These are phyloP conservation scores for Oryza coarctata DNA, from an alignment of 176 grass and related monocot species.

Conservation along the genomic window DNA sequence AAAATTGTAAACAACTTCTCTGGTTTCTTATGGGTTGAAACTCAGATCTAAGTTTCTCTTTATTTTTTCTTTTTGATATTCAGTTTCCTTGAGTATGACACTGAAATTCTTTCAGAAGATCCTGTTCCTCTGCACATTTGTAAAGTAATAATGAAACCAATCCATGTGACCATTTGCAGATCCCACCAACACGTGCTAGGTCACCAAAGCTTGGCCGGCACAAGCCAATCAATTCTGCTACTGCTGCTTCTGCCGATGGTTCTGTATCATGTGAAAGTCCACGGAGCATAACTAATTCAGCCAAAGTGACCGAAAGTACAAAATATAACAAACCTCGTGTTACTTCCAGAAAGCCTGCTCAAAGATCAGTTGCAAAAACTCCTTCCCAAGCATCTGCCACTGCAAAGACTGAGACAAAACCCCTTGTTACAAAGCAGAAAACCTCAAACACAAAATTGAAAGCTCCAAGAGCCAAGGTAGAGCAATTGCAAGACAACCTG, in stretches of 20 bases:
- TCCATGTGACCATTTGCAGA: conserved; percentile 48
- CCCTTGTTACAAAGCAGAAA: conserved; percentile 44
- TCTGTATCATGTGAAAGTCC: conserved; percentile 58
- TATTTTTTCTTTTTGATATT: conserved; percentile 5
- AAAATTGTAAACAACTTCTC: conserved; percentile 3
- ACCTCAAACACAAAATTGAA: conserved; percentile 43
- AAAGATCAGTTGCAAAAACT: conserved; percentile 49
- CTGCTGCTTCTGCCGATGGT: conserved; percentile 56
- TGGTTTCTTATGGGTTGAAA: neutral
- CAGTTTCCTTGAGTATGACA: neutral
- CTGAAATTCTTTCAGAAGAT: neutral
- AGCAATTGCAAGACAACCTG: conserved; percentile 32
- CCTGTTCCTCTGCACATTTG: neutral
- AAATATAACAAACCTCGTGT: conserved; percentile 39
- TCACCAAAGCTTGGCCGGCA: conserved; percentile 89
- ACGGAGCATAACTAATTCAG: conserved; percentile 31
- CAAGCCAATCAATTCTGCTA: conserved; percentile 53
- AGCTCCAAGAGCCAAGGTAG: conserved; percentile 56
- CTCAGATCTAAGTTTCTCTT: conserved; percentile 15
- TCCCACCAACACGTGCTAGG: conserved; percentile 84
- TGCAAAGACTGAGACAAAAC: conserved; percentile 43
- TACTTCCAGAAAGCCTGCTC: conserved; percentile 49
- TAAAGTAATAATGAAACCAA: conserved; percentile 31
- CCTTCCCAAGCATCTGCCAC: conserved; percentile 27
- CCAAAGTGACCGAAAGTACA: conserved; percentile 42